These are phyloP conservation scores for Erysimum cheiri DNA, from an alignment of 441 rosid genomes.

Conservation along the genomic window DNA sequence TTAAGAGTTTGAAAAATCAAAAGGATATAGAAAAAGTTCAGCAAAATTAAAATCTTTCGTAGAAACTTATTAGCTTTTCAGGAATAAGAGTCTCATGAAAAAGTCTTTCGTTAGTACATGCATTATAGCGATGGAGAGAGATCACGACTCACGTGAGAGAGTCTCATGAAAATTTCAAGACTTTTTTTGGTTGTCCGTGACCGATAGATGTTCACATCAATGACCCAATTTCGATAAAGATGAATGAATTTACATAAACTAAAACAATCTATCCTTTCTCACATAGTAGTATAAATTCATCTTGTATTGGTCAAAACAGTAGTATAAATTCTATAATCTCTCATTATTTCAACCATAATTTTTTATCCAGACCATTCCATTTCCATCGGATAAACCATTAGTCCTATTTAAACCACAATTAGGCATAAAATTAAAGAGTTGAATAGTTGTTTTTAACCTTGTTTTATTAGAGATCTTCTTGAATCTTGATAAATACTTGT, in stretches of 20 bases:
- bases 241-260: background rate
- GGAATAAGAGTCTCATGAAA: background rate
- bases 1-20: conserved; percentile 11
- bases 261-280: background rate
- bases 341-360: background rate
- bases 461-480: conserved; percentile 6
- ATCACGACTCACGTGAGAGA: conserved; percentile 13
- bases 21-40: background rate
- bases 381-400: background rate
- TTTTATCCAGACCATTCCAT: background rate
- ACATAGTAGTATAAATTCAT: background rate
- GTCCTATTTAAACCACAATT: background rate
- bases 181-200: conserved; percentile 30
- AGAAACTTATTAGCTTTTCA: conserved; percentile 7
- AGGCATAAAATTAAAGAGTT: background rate
- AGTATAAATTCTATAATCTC: background rate
- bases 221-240: background rate
- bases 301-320: too few relatives aligned
- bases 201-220: conserved; percentile 35
- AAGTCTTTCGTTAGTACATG: conserved; percentile 6
- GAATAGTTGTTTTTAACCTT: conserved; percentile 15
- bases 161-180: conserved; percentile 30
- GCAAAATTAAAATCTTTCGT: conserved; percentile 3
- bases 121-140: conserved; percentile 30
- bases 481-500: background rate